A percentile compares a stretch with the other conserved stretches of the same genome.
These are phyloP conservation scores for Neofusicoccum parvum DNA, from an alignment of 2,329 filamentous ascomycete species.

Conservation along the genomic window DNA sequence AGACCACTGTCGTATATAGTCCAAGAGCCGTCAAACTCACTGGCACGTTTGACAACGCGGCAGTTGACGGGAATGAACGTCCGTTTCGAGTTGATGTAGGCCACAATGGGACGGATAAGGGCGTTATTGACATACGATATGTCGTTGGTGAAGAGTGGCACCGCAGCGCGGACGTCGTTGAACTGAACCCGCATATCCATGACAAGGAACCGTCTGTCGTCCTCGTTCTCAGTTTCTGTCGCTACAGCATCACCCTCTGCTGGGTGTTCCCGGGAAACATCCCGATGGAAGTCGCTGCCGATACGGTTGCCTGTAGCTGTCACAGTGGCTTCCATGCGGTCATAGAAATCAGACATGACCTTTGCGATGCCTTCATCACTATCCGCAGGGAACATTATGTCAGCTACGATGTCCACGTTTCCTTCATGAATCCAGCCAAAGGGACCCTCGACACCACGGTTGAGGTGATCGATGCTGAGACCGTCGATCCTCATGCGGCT, in stretches of 20 bases:
- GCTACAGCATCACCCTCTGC: conserved; percentile 10
- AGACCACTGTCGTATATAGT: conserved; percentile 90
- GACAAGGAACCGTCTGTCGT: conserved; percentile 78
- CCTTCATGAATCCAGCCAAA: conserved; percentile 99
- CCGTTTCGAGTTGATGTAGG: conserved; percentile 93
- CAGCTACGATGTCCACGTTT: conserved; percentile 93
- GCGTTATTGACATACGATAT: conserved; percentile 96
- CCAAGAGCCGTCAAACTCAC: conserved; percentile 95
- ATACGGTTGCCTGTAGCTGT: conserved; percentile 70
- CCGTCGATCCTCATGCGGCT: conserved; percentile 90
- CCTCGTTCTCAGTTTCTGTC: conserved; percentile 31
- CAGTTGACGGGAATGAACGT: conserved; percentile 96
- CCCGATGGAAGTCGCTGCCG: conserved; percentile 32
- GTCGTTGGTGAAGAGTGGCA: conserved; percentile 88
- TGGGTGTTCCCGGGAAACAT: not conserved
- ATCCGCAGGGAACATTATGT: conserved; percentile 91
- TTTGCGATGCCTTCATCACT: conserved; percentile 87
- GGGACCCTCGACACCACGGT: conserved; percentile 86
- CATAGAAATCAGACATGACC: conserved; percentile 96
- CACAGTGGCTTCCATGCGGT: conserved; percentile 90
- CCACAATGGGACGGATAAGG: conserved; percentile 91
- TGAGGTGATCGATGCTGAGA: conserved; percentile 92
- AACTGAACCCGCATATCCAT: conserved; percentile 95
- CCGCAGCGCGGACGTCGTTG: conserved; percentile 89
- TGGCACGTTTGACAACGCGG: conserved; percentile 84